These are phyloP conservation scores for Laburnicola sp. DNA, from an alignment of 2,329 filamentous ascomycete species.

Conservation along the genomic window DNA sequence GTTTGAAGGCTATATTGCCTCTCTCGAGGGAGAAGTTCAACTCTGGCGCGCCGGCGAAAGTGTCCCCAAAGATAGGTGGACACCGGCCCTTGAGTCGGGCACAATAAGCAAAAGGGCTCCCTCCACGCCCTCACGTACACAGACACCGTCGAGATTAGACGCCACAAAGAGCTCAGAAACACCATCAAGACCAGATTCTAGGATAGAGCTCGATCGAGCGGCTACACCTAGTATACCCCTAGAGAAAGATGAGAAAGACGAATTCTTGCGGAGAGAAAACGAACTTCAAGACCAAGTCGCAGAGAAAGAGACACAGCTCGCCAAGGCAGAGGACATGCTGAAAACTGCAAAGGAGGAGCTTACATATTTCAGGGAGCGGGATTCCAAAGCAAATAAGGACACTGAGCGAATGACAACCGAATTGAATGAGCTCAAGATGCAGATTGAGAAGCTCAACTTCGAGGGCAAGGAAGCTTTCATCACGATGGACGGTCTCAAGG, in stretches of 20 bases:
- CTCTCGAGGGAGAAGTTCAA: conserved; percentile 80
- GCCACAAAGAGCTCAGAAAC: conserved; percentile 50
- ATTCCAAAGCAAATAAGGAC: conserved; percentile 79
- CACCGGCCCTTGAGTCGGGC: conserved; percentile 63
- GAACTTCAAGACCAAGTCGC: conserved; percentile 95
- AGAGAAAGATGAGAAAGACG: conserved; percentile 95
- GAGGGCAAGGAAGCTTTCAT: conserved; percentile 97
- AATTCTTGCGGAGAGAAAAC: conserved; percentile 92
- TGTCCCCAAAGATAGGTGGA: conserved; percentile 90
- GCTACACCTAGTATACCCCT: conserved; percentile 84
- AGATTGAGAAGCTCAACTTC: conserved; percentile 91
- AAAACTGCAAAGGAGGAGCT: conserved; percentile 86
- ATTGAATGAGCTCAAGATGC: conserved; percentile 93
- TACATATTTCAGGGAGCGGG: conserved; percentile 79
- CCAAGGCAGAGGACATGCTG: conserved; percentile 76
- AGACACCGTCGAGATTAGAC: conserved; percentile 62
- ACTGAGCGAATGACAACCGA: conserved; percentile 86
- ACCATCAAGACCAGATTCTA: conserved; percentile 62
- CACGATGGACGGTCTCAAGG: conserved; percentile 96
- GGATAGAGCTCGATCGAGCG: conserved; percentile 73
- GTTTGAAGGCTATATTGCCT: conserved; percentile 84
- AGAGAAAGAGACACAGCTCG: conserved; percentile 84
- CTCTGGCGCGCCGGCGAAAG: conserved; percentile 85
- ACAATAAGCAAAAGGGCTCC: conserved; percentile 54
- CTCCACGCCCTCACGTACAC: conserved; percentile 56